Evolutionary conservation across 768 basidiomycete genomes (phyloP), one percentile per base, ranked within the genome.

Genomic region (Podaxis carcinomalis): DNA sequence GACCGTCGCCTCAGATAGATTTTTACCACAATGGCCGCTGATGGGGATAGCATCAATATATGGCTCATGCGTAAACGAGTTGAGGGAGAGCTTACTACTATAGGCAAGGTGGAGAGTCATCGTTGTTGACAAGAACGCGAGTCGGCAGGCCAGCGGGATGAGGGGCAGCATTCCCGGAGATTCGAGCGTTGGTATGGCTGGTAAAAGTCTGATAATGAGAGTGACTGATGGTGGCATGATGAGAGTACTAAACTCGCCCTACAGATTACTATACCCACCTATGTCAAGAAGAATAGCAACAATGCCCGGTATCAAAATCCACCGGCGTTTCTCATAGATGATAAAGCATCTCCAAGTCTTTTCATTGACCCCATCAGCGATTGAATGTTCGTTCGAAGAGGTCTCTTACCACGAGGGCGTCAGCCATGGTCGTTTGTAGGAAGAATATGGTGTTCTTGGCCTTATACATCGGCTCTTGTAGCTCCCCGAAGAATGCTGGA

Each of bases 121-220:
- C 3, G 56, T 57, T 2, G 32, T 35, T 11, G 28, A 27, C 28
- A 57, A 23, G n/a, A 57, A 57, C 19, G 46, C 56, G 27, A 57
- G 32, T 36, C 56, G 42, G 32, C 32, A 57, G n/a, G 44, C 56
- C 14, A 57, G 56, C 1, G 56, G 56, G n/a, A 57, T 57, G 35
- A 36, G 52, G 7, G 52, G 11, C 1, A 54, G 35, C 4, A n/a
- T 25, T 23, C 21, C 32, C 19, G 35, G 28, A 4, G 36, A 23
- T 19, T 47, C n/a, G 46, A 23, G 51, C 3, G 4, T 1, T 9
- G n/a, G n/a, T 11, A 13, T 23, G 11, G 16, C 36, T 13, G 52
- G 52, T 19, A 54, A 21, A 23, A 54, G 52, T 25, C 36, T 36
- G 36, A 54, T 39, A 11, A 54, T 23, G 52, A 54, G 52, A 36